Base-by-base conservation (phyloP, 176 grass and related monocot genomes). In the Carex cristatella region DNA sequence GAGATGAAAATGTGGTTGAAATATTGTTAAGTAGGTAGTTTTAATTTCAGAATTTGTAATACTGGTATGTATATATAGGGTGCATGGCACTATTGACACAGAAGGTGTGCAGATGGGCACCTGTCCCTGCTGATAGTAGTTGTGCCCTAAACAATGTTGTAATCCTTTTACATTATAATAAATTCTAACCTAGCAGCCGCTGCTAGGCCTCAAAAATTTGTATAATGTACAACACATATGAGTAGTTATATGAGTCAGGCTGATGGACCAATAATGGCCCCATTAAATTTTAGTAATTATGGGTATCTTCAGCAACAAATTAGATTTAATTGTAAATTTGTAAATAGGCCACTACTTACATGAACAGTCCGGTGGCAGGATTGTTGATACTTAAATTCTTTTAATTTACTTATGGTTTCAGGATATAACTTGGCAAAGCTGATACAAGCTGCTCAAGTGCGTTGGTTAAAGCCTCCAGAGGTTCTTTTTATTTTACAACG, bases 401-500 rank as follows among this genome's bases (percentile, higher is more conserved):
- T 37, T 69, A 56, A 54, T 44, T 69, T 27, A 37, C 65, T 7
- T 83, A 42, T 30, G 12, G 6, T 87, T 87, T 79, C 91, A 99
- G 93, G 84, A 35, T 89, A 91, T 57, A 88, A 92, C 74, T 27
- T 86, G 77, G 38, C 44, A 48, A 94, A 89, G 73, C 82, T 99
- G 28, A 33, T 84, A 9, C 83, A 86, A 54, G 93, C 88, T 81
- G 89, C 92, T 79, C 84, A 87, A 77, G 80, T 77, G 2, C 84
- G 93, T 11, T 99, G 96, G 96, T 86, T 99, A 48, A 95, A 91
- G 85, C 93, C 96, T 53, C 67, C 75, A 71, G 93, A 99, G 85
- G 88, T 94, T 85, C 67, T 94, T 10, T 75, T 79, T 7, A 99
- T 99, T 89, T 85, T 99, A 18, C 84, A 84, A 83, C 93, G 92